phyloP scores from a whole-genome alignment of 257 asterid genomes.

The Nicotiana tomentosiformis region DNA sequence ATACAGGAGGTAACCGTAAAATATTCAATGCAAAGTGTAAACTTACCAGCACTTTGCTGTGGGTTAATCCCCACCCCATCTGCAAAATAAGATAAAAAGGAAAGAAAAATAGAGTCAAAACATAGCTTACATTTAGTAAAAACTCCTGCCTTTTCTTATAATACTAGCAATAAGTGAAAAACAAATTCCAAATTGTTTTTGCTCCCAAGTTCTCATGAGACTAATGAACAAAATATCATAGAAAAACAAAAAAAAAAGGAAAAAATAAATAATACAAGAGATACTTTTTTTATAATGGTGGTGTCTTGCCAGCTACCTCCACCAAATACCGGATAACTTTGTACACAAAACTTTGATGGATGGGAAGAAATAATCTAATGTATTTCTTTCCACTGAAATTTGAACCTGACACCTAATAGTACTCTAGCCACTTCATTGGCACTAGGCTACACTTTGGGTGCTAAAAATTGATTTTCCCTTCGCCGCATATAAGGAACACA shows the following conservation, averaged over 20 bases:
- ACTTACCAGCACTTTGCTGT: conserved; percentile 94
- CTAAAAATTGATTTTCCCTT: background rate
- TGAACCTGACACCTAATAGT: no score
- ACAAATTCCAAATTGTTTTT: background rate
- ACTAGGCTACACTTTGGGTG: no score
- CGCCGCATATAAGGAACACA: background rate
- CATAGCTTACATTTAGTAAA: background rate
- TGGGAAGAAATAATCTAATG: no score
- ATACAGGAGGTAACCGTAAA: background rate
- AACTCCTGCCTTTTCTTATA: background rate
- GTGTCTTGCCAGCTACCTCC: no score
- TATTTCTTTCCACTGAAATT: no score
- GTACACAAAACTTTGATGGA: no score
- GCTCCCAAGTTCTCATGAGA: background rate
- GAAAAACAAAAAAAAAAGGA: background rate
- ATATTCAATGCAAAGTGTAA: background rate
- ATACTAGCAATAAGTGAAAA: background rate
- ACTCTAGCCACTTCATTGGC: no score
- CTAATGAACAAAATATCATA: background rate
- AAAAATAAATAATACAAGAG: no score
- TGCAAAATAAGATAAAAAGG: conserved; percentile 15
- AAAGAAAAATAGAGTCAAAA: background rate
- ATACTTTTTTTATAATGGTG: no score
- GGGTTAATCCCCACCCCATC: conserved; percentile 99
- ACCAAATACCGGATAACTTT: no score